Evolutionary conservation across 805 yeast genomes (phyloP).

Genomic region (Myxozyma neglecta): DNA sequence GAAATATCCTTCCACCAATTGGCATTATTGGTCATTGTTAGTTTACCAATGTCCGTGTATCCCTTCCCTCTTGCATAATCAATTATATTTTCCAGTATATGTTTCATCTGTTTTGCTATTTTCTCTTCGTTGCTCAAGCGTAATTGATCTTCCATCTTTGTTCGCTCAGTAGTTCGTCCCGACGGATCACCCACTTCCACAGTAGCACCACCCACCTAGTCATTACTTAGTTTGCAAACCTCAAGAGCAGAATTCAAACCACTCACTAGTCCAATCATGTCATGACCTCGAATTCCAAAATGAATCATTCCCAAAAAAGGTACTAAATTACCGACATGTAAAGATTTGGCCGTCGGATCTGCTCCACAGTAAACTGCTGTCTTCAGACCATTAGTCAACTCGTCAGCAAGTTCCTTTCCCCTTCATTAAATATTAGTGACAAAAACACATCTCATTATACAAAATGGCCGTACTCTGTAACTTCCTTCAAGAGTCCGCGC

Average conservation of each 20-base stretch:
- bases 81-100: constrained; percentile 62
- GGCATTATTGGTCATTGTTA: constrained; percentile 60
- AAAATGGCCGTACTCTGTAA: constrained; percentile 9
- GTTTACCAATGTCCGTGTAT: constrained; percentile 42
- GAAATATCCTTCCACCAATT: constrained; percentile 83
- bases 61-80: constrained; percentile 59
- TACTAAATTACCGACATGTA: constrained; percentile 86
- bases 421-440: neutral
- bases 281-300: constrained; percentile 76
- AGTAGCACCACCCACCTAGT: constrained; percentile 76
- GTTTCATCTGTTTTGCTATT: constrained; percentile 61
- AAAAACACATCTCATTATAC: no score
- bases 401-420: constrained; percentile 5
- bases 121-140: constrained; percentile 57
- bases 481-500: constrained; percentile 20
- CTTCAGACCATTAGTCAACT: constrained; percentile 11
- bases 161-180: constrained; percentile 79
- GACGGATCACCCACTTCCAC: constrained; percentile 97
- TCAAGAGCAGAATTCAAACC: no score
- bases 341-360: constrained; percentile 87
- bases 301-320: constrained; percentile 86
- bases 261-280: constrained; percentile 68
- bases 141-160: constrained; percentile 52
- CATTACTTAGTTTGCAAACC: neutral
- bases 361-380: constrained; percentile 79